Base-by-base conservation (phyloP, 345 rosid genomes). In the Mallotus nudiflorus region DNA sequence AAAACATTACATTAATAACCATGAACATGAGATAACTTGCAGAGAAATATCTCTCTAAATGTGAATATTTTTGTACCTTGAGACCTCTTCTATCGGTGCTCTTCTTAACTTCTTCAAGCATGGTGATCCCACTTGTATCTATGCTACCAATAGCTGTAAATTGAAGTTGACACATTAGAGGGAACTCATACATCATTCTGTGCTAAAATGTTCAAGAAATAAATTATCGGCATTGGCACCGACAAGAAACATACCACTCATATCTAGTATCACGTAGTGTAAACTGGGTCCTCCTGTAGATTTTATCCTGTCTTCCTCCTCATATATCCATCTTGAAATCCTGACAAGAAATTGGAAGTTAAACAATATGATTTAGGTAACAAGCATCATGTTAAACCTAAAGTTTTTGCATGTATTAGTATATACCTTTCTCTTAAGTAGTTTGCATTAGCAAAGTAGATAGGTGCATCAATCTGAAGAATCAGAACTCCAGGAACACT, bases 371-470 rank as follows among this genome's bases (percentile, higher is more conserved):
- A 64, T 29, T 37, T 44, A 50, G 44, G 54, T 18, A 24, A 45
- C 22, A 16, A 28, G 19, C 29, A 24, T 64, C 27, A 22, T 45
- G 12, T 28, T 9, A 24, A 44, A 18, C 33, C 16, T 11, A n/a
- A 3, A 16, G 0, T n/a, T 29, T 5, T 18, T 18, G 3, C 15
- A 60, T 33, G 18, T 31, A 7, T 35, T 13, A 39, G 9, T 44
- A 2, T 7, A 53, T 48, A 73, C 81, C 83, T 79, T 65, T 79
- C 85, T 65, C 75, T 70, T 4, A 79, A 25, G 80, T 76, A 82
- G 74, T 53, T 60, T 2, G 81, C 60, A 44, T 82, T 76, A 25
- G 81, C 78, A 37, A 78, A 82, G 70, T 72, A 78, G 50, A 78
- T 59, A 0, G 85, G 80, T 12, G 85, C 61, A 31, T 75, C 80